Conservation (phyloP, 495 filamentous ascomycete genomes). For the Aspergillus biplanus region DNA sequence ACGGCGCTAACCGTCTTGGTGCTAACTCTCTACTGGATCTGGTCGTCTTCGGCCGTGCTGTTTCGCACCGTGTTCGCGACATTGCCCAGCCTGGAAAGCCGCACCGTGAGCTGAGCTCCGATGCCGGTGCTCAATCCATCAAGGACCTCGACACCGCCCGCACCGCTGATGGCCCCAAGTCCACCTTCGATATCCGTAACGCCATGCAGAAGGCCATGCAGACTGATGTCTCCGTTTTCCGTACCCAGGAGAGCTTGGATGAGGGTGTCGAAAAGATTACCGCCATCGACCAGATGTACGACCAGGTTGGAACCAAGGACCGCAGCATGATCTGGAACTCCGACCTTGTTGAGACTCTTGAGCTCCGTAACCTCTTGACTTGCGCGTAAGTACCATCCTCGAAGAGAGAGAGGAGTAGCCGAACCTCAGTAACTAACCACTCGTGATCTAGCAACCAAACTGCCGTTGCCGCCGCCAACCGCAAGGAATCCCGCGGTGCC, state of each 20-base stretch:
- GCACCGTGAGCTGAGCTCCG: conserved; percentile 73
- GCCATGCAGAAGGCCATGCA: conserved; percentile 99
- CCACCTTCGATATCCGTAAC: conserved; percentile 80
- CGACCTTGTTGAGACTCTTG: conserved; percentile 92
- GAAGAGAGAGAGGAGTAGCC: not conserved
- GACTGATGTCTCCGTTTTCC: conserved; percentile 94
- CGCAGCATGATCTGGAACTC: conserved; percentile 99
- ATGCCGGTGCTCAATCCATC: conserved; percentile 86
- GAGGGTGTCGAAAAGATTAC: conserved; percentile 82
- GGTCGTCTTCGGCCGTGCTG: conserved; percentile 95
- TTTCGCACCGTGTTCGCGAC: conserved; percentile 93
- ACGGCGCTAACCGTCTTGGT: conserved; percentile 95
- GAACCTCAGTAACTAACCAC: conserved; percentile 4
- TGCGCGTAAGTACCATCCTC: conserved; percentile 71
- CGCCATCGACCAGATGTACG: conserved; percentile 78
- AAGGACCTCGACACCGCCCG: conserved; percentile 83
- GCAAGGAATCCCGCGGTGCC: conserved; percentile 93
- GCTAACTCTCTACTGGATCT: conserved; percentile 98
- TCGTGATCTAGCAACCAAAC: conserved; percentile 69
- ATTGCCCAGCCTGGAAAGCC: conserved; percentile 78
- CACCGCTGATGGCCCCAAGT: conserved; percentile 80
- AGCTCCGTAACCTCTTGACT: conserved; percentile 89
- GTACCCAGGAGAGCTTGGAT: conserved; percentile 86
- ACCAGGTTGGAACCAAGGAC: conserved; percentile 89
- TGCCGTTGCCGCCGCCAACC: conserved; percentile 78